These are phyloP conservation scores for Pseudoscleropodium purum DNA, from an alignment of 225 moss, liverwort and hornwort genomes.

Conservation along the genomic window DNA sequence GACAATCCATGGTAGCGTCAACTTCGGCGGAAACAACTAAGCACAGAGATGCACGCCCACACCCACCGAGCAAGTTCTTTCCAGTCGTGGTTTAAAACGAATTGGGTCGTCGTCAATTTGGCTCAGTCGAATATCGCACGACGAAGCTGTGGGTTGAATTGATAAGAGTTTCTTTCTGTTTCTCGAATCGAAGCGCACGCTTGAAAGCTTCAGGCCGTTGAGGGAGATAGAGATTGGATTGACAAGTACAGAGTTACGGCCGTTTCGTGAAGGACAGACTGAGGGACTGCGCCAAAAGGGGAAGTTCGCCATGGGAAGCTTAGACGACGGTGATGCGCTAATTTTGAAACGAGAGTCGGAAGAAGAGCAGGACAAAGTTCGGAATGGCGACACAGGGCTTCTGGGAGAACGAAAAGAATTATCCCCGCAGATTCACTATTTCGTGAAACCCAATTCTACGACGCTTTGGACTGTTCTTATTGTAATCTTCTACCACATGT, in stretches of 20 bases:
- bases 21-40: not conserved
- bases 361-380: not conserved
- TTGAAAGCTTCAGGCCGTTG: not conserved
- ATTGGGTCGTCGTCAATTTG: not conserved
- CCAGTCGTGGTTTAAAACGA: not conserved
- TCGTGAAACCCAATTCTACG: conserved; percentile 49
- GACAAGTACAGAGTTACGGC: not conserved
- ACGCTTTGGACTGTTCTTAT: conserved; percentile 16
- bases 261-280: not conserved
- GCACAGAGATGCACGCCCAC: not conserved
- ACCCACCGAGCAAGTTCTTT: not conserved
- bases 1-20: not conserved
- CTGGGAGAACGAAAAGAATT: not conserved
- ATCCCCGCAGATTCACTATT: conserved; percentile 31
- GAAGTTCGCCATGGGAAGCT: not conserved
- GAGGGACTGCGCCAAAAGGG: not conserved
- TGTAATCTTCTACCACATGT: conserved; percentile 66
- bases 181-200: not conserved
- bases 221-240: not conserved
- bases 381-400: not conserved
- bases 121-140: not conserved
- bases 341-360: not conserved
- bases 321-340: not conserved
- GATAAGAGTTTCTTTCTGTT: not conserved
- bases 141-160: not conserved